Evolutionary conservation across 2,329 filamentous ascomycete species (phyloP), one percentile per base, ranked within the genome.

Genomic region (Talaromyces pinophilus): DNA sequence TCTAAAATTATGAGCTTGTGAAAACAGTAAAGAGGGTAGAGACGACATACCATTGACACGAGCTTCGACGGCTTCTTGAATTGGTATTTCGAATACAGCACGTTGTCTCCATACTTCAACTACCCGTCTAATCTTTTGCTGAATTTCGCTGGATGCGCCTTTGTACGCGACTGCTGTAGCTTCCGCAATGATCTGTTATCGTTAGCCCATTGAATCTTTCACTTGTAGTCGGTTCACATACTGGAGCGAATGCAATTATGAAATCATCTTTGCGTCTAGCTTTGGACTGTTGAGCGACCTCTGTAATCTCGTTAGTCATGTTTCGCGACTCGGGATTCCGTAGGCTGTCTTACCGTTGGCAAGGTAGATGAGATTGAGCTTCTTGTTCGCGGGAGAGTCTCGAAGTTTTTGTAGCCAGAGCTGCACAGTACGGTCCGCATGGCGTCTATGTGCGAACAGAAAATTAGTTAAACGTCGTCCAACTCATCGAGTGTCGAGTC

Each of bases 251-350:
- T 7, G 95, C 94, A 68, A 90, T 86, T 15, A 97, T 86, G 72
- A 99, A 99, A 72, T 99, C 95, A 63, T 93, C 89, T 79, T 96
- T 97, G 69, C 91, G 89, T 42, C 94, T 90, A 59, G 92, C 94
- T 79, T 96, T 96, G 28, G 93, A 97, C 76, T 98, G 95, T 77
- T 99, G 95, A 25, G 92, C 91, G 67, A 99, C 93, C 84, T 99
- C 95, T 95, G 69, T 40, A 73, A 64, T 68, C 28, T 28, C 54
- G 59, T 78, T 67, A 78, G 72, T 48, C 33, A 17, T 46, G 57
- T 61, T 65, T 62, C 42, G 69, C 17, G 25, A 38, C 15, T 30
- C 5, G n/a, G 6, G 22, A 15, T 17, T 40, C 19, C 42, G 59
- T 28, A n/a, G 19, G 64, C 55, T 85, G 75, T 42, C 15, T 11